Evolutionary conservation across 202 grass and related monocot species (phyloP), one percentile per base, ranked within the genome.

Genomic region (Cymbopogon flexuosus): DNA sequence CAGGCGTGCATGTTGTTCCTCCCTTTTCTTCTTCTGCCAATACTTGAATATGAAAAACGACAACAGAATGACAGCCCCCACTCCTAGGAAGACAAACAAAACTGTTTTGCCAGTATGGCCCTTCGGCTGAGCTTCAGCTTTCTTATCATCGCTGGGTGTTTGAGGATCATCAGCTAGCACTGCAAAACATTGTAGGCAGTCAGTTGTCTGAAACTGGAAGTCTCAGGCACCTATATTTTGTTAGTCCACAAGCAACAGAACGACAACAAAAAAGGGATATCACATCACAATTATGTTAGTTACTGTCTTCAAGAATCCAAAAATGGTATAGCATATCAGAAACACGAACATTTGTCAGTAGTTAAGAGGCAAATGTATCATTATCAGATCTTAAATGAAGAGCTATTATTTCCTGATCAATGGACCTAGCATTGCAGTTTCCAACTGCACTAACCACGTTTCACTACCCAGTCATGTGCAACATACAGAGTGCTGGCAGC

Each of bases 1-100:
- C 77, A 97, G 86, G n/a, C 94, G 86, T 62, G 94, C 92, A 71
- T 97, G 91, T 59, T 97, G 94, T 51, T 97, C 88, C 84, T 94
- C 92, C 84, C 94, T 97, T 81, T 93, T 97, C 88, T 92, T 97
- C 82, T 94, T 97, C 62, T 97, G 94, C 94, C 94, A 97, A 49
- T 90, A 91, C 90, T 97, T 97, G 90, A 93, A 97, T 77, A 97
- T 85, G 79, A 91, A 81, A 81, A 93, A 90, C 3, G 90, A 91
- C 58, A 97, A 60, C 57, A 87, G 68, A 73, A 85, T 40, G 12
- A 69, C 75, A 62, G 73, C 67, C 6, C 81, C 92, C 27, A 94
- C 68, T 83, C 81, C 92, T 76, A 97, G 74, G 16, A 89, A 63
- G 64, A 84, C 79, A 19, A 94, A 70, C 41, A 97, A 15, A 71